phyloP scores from a whole-genome alignment of 176 grass and related monocot species.

The Typha latifolia region DNA sequence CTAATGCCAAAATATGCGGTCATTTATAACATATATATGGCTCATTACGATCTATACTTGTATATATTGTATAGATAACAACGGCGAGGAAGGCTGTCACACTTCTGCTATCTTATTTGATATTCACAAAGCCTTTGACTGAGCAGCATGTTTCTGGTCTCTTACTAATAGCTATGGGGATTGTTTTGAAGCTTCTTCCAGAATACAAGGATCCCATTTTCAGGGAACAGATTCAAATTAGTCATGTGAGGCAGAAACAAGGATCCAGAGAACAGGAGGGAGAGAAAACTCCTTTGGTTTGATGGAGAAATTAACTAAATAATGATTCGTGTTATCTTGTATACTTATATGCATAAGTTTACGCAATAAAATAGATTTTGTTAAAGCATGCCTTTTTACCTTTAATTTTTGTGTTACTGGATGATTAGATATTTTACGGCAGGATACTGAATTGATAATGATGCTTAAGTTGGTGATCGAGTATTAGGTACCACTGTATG shows the following conservation, averaged over 20 bases:
- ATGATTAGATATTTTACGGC: too few relatives aligned
- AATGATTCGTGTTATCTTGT: too few relatives aligned
- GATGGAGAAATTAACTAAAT: not conserved
- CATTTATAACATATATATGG: not conserved
- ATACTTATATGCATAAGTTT: too few relatives aligned
- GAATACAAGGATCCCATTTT: conserved; percentile 36
- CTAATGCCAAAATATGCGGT: not conserved
- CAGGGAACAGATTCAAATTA: conserved; percentile 13
- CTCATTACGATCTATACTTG: not conserved
- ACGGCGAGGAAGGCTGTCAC: conserved; percentile 85
- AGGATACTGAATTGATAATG: too few relatives aligned
- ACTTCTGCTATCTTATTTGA: conserved; percentile 76
- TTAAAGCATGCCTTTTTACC: too few relatives aligned
- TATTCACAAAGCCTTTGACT: conserved; percentile 91
- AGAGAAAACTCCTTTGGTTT: conserved; percentile 41
- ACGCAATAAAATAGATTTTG: too few relatives aligned
- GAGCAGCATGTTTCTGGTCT: conserved; percentile 73
- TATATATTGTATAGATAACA: conserved; percentile 33
- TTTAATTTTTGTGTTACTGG: too few relatives aligned
- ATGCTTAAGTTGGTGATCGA: too few relatives aligned
- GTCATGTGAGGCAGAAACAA: conserved; percentile 12
- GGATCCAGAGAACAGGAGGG: conserved; percentile 22
- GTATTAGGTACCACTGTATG: too few relatives aligned
- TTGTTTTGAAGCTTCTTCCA: conserved; percentile 67
- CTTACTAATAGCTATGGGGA: conserved; percentile 76